A percentile compares a stretch with the other conserved stretches of the same genome.
Evolutionary conservation across 345 rosid species (phyloP).

Genomic region (Mallotus nudiflorus): DNA sequence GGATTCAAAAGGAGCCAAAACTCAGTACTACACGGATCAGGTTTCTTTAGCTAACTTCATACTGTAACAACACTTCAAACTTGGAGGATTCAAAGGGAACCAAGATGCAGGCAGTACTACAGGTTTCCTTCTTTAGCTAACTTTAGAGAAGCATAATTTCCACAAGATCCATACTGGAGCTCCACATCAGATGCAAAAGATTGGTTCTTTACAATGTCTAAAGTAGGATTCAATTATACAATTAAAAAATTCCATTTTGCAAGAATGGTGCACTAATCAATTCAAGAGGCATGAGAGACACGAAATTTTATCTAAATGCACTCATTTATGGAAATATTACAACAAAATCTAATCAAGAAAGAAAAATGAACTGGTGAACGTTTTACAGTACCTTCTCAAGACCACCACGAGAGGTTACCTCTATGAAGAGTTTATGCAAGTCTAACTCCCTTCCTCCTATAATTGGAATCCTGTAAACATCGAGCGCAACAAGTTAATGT

Average conservation of each 20-base stretch:
- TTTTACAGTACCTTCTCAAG: constrained; percentile 69
- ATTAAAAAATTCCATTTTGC: neutral
- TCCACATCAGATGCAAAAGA: neutral
- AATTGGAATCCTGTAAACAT: constrained; percentile 70
- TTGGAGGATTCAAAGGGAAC: no score
- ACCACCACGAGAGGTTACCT: constrained; percentile 97
- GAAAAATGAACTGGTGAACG: neutral
- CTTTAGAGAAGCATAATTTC: no score
- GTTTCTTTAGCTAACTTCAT: no score
- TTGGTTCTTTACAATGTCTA: neutral
- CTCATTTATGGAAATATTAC: neutral
- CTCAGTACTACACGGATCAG: no score
- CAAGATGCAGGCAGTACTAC: no score
- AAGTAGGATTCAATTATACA: neutral
- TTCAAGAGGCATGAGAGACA: neutral
- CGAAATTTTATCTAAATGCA: neutral
- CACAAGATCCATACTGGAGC: neutral
- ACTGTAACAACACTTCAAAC: no score
- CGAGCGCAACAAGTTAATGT: neutral
- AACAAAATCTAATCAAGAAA: neutral
- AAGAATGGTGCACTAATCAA: neutral
- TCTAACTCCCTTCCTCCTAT: constrained; percentile 91
- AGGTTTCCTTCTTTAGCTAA: no score
- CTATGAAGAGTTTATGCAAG: constrained; percentile 85
- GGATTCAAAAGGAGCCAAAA: no score